Percentiles rank a stretch among this genome's conserved stretches.
Conservation (phyloP, 139 green algal species). For the Pycnococcus provasolii region DNA sequence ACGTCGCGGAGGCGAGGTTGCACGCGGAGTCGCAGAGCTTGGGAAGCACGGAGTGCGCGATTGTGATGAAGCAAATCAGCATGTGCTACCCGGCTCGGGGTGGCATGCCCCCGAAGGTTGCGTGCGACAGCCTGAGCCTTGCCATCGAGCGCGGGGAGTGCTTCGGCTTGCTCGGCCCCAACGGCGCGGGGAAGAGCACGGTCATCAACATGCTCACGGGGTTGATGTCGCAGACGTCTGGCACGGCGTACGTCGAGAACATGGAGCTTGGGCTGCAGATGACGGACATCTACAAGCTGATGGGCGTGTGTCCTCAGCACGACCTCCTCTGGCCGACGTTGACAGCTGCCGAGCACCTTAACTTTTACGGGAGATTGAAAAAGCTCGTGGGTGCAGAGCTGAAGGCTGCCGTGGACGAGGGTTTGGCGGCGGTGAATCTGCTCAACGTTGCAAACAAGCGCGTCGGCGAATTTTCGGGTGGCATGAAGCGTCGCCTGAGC, state of each 20-base stretch:
- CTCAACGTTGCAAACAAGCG: slow-evolving; percentile 31
- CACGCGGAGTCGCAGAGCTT: too few species aligned
- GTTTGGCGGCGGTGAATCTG: slow-evolving; percentile 29
- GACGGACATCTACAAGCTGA: slow-evolving; percentile 43
- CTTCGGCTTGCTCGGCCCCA: slow-evolving; percentile 75
- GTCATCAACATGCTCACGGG: slow-evolving; percentile 43
- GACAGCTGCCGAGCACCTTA: slow-evolving; percentile 29
- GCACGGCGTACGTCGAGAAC: slow-evolving; percentile 9
- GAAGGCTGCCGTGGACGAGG: slow-evolving; percentile 18
- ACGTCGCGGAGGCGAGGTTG: not conserved
- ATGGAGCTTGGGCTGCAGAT: slow-evolving; percentile 13
- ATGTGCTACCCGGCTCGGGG: slow-evolving; percentile 61
- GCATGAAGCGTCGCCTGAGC: slow-evolving; percentile 71
- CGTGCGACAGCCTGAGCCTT: slow-evolving; percentile 37
- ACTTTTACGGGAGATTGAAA: slow-evolving; percentile 26
- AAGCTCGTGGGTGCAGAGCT: slow-evolving; percentile 41
- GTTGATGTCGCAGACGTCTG: slow-evolving; percentile 38
- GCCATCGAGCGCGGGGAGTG: slow-evolving; percentile 44
- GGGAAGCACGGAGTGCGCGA: slow-evolving; percentile 32
- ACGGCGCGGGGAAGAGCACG: slow-evolving; percentile 68
- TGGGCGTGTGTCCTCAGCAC: slow-evolving; percentile 52
- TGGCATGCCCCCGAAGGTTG: slow-evolving; percentile 35
- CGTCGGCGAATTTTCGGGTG: slow-evolving; percentile 56
- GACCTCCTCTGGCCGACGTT: slow-evolving; percentile 39
- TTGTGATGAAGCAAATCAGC: slow-evolving; percentile 56